Conservation (phyloP, 805 yeast genomes). For the Nematodospora valgi region DNA sequence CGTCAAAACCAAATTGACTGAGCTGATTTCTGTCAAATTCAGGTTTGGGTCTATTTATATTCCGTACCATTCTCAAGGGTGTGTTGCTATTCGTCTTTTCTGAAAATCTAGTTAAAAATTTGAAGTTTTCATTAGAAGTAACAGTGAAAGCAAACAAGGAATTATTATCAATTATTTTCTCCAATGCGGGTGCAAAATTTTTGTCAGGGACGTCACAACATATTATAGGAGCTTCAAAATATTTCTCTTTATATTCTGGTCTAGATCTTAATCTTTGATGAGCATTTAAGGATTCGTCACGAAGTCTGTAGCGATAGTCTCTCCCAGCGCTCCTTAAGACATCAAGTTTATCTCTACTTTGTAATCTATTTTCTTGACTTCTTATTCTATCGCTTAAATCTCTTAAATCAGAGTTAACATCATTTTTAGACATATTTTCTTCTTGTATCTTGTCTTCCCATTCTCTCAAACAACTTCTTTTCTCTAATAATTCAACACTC, state of each 20-base stretch:
- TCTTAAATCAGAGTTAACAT: conserved; percentile 7
- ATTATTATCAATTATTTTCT: conserved; percentile 50
- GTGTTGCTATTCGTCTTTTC: conserved; percentile 39
- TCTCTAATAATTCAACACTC: conserved; percentile 13
- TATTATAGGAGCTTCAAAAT: conserved; percentile 74
- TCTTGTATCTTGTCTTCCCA: conserved; percentile 12
- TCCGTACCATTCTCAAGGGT: conserved; percentile 50
- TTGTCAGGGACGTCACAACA: conserved; percentile 53
- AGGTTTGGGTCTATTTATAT: conserved; percentile 16
- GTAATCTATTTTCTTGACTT: conserved; percentile 19
- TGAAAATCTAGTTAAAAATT: conserved; percentile 30
- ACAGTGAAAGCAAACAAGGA: conserved; percentile 66
- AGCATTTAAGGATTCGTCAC: conserved; percentile 38
- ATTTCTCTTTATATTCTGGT: conserved; percentile 34
- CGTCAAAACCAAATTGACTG: conserved; percentile 65
- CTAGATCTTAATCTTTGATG: conserved; percentile 40
- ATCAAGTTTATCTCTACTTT: conserved; percentile 50
- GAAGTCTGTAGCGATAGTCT: conserved; percentile 29
- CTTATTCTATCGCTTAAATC: conserved; percentile 12
- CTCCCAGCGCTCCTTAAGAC: conserved; percentile 32
- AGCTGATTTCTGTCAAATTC: conserved; percentile 32
- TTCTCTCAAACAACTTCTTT: conserved; percentile 14
- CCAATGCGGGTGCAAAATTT: conserved; percentile 52
- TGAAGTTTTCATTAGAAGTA: conserved; percentile 47
- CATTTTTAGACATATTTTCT: background rate